These are phyloP conservation scores for Naegleria gruberi DNA, from an alignment of 208 protist species.

Conservation along the genomic window DNA sequence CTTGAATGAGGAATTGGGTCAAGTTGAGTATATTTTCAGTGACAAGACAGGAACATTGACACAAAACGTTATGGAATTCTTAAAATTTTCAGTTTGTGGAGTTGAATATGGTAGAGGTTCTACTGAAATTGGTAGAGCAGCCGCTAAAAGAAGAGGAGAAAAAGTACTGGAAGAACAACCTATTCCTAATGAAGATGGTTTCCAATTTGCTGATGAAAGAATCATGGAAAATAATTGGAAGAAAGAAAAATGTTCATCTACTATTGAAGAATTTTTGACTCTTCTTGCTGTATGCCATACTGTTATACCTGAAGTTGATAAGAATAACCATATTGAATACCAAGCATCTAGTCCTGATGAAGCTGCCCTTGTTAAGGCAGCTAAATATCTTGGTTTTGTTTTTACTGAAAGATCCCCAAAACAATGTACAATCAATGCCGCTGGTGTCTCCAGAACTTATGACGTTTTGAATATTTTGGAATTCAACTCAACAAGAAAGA, in stretches of 20 bases:
- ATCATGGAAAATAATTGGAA: conserved; percentile 17
- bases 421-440: conserved; percentile 33
- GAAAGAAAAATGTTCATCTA: neutral
- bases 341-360: conserved; percentile 84
- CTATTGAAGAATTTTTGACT: neutral
- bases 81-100: conserved; percentile 41
- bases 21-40: conserved; percentile 65
- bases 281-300: conserved; percentile 40
- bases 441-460: conserved; percentile 43
- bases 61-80: conserved; percentile 63
- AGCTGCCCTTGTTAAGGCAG: conserved; percentile 70
- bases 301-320: conserved; percentile 32
- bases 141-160: neutral
- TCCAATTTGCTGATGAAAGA: neutral
- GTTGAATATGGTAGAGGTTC: conserved; percentile 25
- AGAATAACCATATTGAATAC: conserved; percentile 39
- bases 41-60: conserved; percentile 80
- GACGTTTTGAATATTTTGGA: conserved; percentile 61
- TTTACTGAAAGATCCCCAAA: conserved; percentile 31
- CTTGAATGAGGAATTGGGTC: conserved; percentile 51
- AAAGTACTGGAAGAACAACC: neutral
- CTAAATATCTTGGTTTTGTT: conserved; percentile 50
- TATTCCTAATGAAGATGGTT: neutral
- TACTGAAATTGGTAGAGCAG: conserved; percentile 26
- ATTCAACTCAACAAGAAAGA: conserved; percentile 71